These are phyloP conservation scores for Suillus tomentosus DNA, from an alignment of 768 basidiomycete species.

Conservation along the genomic window DNA sequence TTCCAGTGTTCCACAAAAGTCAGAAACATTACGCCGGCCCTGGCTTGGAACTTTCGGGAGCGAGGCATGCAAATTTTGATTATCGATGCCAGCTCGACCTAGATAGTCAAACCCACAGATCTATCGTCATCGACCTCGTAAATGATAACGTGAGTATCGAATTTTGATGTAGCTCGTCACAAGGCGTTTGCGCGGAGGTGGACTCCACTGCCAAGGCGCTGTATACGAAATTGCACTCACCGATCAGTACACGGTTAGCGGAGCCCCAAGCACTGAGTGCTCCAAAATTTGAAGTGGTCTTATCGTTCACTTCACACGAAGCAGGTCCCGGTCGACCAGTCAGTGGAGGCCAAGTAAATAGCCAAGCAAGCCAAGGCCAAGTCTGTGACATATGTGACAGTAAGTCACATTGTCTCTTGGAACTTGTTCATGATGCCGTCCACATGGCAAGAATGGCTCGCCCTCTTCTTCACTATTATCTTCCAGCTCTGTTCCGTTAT, in stretches of 20 bases:
- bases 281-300: not conserved
- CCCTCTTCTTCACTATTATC: slow-evolving; percentile 13
- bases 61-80: too few species aligned
- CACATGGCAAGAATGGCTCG: not conserved
- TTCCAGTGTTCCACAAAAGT: not conserved
- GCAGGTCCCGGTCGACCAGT: not conserved
- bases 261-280: not conserved
- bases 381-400: not conserved
- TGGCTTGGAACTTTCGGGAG: not conserved
- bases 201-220: not conserved
- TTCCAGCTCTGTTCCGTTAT: slow-evolving; percentile 20
- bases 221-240: not conserved
- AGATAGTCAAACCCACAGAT: not conserved
- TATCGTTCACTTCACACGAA: not conserved
- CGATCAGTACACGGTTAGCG: not conserved
- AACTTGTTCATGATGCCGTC: not conserved
- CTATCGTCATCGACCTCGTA: too few species aligned
- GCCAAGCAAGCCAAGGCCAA: slow-evolving; percentile 7
- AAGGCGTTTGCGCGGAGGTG: not conserved
- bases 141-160: not conserved
- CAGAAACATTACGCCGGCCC: not conserved
- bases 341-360: not conserved
- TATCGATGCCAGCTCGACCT: not conserved
- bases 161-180: not conserved
- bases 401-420: not conserved